Evolutionary conservation across 352 stramenopile genomes (phyloP).

Genomic region (Globisporangium mamillatum): DNA sequence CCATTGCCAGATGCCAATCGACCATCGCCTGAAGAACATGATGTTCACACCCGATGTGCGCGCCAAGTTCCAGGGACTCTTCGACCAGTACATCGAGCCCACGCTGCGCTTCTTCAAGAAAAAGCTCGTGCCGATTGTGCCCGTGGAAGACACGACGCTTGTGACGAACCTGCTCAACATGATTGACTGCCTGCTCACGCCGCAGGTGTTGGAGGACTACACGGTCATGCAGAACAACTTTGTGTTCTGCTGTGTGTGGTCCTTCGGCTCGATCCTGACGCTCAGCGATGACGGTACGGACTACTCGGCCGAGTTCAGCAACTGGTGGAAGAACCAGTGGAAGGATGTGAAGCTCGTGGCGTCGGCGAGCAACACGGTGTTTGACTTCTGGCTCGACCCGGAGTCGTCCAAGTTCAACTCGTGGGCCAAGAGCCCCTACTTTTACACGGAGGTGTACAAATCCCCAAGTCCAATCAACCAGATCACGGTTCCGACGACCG

Average conservation of each 20-base stretch:
- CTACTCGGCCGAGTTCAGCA: conserved; percentile 93
- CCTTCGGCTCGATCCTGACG: conserved; percentile 91
- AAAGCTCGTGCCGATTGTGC: conserved; percentile 89
- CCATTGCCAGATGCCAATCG: conserved; percentile 56
- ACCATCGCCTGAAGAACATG: conserved; percentile 72
- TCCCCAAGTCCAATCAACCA: conserved; percentile 86
- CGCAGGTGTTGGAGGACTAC: conserved; percentile 70
- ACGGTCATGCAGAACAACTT: conserved; percentile 91
- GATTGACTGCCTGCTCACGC: conserved; percentile 90
- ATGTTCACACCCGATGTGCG: conserved; percentile 76
- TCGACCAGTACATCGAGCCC: conserved; percentile 91
- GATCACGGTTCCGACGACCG: conserved; percentile 92
- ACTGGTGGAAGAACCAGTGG: conserved; percentile 96
- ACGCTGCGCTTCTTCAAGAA: conserved; percentile 94
- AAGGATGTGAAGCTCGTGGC: conserved; percentile 95
- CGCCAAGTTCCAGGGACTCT: conserved; percentile 82
- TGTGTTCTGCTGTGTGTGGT: conserved; percentile 95
- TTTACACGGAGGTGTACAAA: conserved; percentile 89
- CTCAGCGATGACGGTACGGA: conserved; percentile 93
- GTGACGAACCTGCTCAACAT: conserved; percentile 94
- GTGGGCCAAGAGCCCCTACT: conserved; percentile 95
- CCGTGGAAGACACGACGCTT: conserved; percentile 92
- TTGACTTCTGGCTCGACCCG: conserved; percentile 97
- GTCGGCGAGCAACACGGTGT: conserved; percentile 93
- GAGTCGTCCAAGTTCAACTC: conserved; percentile 90